Evolutionary conservation across 2,329 filamentous ascomycete species (phyloP).

Genomic region (Escovopsis sp.): DNA sequence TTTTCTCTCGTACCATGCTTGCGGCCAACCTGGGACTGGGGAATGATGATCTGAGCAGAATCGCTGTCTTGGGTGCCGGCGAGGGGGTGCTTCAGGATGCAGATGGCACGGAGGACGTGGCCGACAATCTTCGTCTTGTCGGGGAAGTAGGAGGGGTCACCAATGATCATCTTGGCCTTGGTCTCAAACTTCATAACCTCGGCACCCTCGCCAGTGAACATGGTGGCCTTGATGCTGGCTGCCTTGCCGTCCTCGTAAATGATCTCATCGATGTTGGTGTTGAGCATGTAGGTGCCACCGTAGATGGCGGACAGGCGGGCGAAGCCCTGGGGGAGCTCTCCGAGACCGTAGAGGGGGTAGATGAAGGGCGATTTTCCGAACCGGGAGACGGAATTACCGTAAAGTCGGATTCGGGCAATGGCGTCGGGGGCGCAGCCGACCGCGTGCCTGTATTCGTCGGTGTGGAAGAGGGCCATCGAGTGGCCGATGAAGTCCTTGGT

Average conservation of each 20-base stretch:
- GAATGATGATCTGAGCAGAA: constrained; percentile 90
- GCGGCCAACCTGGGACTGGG: constrained; percentile 89
- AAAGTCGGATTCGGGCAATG: constrained; percentile 83
- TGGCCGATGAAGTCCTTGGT: constrained; percentile 96
- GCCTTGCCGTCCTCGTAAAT: constrained; percentile 73
- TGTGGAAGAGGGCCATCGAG: constrained; percentile 91
- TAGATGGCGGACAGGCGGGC: constrained; percentile 96
- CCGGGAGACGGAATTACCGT: constrained; percentile 92
- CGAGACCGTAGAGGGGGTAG: constrained; percentile 94
- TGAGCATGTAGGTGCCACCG: constrained; percentile 98
- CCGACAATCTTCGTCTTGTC: constrained; percentile 75
- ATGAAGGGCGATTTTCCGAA: constrained; percentile 99
- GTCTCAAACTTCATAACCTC: constrained; percentile 93
- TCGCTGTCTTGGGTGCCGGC: constrained; percentile 79
- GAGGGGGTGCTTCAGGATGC: constrained; percentile 89
- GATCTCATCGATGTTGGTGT: constrained; percentile 84
- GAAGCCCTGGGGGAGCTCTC: constrained; percentile 93
- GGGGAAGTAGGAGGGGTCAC: constrained; percentile 93
- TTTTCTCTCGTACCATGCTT: constrained; percentile 75
- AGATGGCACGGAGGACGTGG: constrained; percentile 90
- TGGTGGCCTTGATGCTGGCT: constrained; percentile 92
- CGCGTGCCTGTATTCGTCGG: constrained; percentile 69
- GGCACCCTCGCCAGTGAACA: constrained; percentile 65
- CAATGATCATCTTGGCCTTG: constrained; percentile 89
- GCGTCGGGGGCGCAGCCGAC: constrained; percentile 65